A percentile compares a stretch with the other conserved stretches of the same genome.
Evolutionary conservation across 2,329 filamentous ascomycete genomes (phyloP).

Genomic region (Cladophialophora yegresii): DNA sequence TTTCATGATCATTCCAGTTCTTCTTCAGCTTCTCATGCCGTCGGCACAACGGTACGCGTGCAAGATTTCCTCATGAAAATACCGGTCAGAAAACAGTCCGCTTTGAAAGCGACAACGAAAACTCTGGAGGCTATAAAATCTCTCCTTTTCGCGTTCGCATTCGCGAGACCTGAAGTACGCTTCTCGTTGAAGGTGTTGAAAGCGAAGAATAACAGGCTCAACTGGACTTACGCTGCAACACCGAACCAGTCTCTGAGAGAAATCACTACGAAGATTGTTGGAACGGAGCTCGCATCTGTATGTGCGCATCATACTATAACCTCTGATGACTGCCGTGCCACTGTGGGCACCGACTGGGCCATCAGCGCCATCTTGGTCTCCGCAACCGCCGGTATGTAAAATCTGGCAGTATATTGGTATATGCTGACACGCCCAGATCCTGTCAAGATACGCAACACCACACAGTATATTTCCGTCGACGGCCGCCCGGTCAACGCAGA

Average conservation of each 20-base stretch:
- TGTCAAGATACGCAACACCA: conserved; percentile 41
- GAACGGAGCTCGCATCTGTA: conserved; percentile 55
- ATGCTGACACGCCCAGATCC: conserved; percentile 42
- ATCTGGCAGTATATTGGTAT: neutral
- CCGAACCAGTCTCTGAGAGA: conserved; percentile 52
- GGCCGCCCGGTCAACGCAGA: conserved; percentile 55
- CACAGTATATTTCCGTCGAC: conserved; percentile 60
- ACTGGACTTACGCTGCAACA: conserved; percentile 61
- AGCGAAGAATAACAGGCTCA: conserved; percentile 61
- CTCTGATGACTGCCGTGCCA: conserved; percentile 37
- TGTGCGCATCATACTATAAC: conserved; percentile 44
- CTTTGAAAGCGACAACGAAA: conserved; percentile 54
- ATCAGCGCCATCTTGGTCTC: conserved; percentile 55
- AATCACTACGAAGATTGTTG: conserved; percentile 58
- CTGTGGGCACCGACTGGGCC: conserved; percentile 41
- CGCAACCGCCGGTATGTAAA: conserved; percentile 11
- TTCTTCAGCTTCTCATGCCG: conserved; percentile 55
- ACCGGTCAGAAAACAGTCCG: conserved; percentile 61
- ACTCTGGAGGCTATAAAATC: conserved; percentile 55
- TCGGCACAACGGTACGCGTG: conserved; percentile 63
- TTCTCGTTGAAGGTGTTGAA: conserved; percentile 59
- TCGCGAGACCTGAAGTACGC: conserved; percentile 59
- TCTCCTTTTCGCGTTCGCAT: conserved; percentile 60
- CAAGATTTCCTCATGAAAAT: conserved; percentile 59
- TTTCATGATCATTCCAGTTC: conserved; percentile 40